phyloP scores from a whole-genome alignment of 2,329 filamentous ascomycete species.

The Claviceps maximensis region DNA sequence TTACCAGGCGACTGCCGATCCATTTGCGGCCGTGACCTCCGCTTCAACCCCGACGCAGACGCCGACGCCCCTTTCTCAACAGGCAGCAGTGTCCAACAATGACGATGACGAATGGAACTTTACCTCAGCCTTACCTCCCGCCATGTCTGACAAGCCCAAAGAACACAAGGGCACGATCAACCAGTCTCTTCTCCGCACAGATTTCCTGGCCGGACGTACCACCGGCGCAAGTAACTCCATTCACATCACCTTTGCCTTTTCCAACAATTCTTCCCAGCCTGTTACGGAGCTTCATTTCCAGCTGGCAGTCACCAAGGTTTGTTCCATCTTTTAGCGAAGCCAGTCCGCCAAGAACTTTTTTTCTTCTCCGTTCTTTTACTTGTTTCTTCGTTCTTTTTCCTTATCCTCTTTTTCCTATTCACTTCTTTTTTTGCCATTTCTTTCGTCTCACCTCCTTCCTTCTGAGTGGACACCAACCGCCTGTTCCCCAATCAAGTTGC shows the following conservation, averaged over 20 bases:
- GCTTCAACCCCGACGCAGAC: constrained; percentile 11
- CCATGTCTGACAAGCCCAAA: constrained; percentile 38
- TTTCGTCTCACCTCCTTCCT: neutral
- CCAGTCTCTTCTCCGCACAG: constrained; percentile 57
- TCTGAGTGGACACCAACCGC: too few relatives aligned
- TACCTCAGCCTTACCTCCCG: constrained; percentile 65
- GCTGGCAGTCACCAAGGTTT: constrained; percentile 82
- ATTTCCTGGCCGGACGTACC: constrained; percentile 55
- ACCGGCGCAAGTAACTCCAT: constrained; percentile 43
- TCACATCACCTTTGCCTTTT: constrained; percentile 65
- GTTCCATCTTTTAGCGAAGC: neutral
- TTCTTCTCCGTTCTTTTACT: neutral
- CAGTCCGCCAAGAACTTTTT: too few relatives aligned
- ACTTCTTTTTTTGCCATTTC: neutral
- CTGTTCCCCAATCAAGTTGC: too few relatives aligned
- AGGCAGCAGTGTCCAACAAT: constrained; percentile 30
- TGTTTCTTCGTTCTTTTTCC: neutral
- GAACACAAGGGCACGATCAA: constrained; percentile 55
- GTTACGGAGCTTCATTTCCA: constrained; percentile 79
- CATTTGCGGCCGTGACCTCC: constrained; percentile 36
- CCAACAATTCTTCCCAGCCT: constrained; percentile 59
- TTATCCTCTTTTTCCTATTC: too few relatives aligned
- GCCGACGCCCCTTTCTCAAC: constrained; percentile 7
- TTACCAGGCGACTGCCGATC: constrained; percentile 30
- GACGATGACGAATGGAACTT: constrained; percentile 97